Conservation (phyloP, 75 land plant genomes). For the Sequoiadendron giganteum region DNA sequence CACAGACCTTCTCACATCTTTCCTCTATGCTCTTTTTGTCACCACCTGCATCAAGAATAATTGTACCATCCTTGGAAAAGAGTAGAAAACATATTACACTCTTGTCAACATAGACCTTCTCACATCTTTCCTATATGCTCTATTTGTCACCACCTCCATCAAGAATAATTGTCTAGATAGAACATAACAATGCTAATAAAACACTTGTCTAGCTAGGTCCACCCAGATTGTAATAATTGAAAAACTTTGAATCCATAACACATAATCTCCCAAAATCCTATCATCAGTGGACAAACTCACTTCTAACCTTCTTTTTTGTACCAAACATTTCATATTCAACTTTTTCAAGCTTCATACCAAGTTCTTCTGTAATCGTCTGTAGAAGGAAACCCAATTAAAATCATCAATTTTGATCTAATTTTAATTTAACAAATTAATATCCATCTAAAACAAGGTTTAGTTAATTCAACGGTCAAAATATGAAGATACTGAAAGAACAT, state of each 20-base stretch:
- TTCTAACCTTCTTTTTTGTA: constrained; percentile 74
- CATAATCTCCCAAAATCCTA: not conserved
- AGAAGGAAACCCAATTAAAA: not conserved
- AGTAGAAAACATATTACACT: not conserved
- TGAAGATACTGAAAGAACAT: not conserved
- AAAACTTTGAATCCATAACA: not conserved
- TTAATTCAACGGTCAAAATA: not conserved
- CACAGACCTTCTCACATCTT: too few relatives aligned
- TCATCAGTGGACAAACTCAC: not conserved
- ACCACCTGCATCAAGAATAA: too few relatives aligned
- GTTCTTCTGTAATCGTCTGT: constrained; percentile 74
- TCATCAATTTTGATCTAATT: not conserved
- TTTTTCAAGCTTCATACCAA: constrained; percentile 59
- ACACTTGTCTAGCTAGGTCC: not conserved
- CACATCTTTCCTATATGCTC: constrained; percentile 82
- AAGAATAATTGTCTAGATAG: constrained; percentile 58
- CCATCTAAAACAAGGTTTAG: not conserved
- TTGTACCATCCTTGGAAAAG: too few relatives aligned
- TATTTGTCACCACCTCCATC: constrained; percentile 91
- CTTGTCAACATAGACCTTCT: constrained; percentile 51
- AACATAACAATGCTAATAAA: constrained; percentile 1
- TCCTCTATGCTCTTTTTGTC: too few relatives aligned
- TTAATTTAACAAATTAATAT: not conserved
- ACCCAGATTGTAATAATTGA: not conserved
- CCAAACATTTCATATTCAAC: constrained; percentile 52